These are phyloP conservation scores for Camelina laxa DNA, from an alignment of 345 rosid genomes.

Conservation along the genomic window DNA sequence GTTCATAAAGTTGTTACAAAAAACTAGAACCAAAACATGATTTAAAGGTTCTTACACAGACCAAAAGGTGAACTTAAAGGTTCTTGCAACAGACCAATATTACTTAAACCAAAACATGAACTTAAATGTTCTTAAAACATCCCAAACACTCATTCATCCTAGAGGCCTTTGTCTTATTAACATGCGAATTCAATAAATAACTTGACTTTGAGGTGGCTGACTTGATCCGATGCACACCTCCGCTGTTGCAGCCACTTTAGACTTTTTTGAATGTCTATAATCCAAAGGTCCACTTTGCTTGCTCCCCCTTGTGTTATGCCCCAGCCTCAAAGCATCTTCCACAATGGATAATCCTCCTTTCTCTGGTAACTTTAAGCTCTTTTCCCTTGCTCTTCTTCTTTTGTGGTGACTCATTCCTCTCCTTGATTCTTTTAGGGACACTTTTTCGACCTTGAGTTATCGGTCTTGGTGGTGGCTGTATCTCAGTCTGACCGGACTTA, in stretches of 20 bases:
- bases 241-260: not conserved
- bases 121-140: no score
- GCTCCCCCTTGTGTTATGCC: not conserved
- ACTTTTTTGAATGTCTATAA: not conserved
- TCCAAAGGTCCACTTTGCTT: not conserved
- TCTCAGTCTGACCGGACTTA: not conserved
- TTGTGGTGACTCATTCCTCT: constrained; percentile 1
- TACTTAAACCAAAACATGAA: no score
- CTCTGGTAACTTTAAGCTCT: not conserved
- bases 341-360: not conserved
- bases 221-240: not conserved
- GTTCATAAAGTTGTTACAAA: no score
- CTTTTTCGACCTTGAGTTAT: not conserved
- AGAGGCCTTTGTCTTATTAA: no score
- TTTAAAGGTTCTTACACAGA: no score
- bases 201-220: constrained; percentile 12
- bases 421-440: not conserved
- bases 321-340: not conserved
- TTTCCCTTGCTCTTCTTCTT: not conserved
- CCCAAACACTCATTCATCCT: no score
- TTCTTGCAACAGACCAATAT: no score
- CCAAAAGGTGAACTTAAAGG: no score
- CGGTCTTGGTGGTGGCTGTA: not conserved
- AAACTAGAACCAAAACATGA: no score
- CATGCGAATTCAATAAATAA: not conserved